Evolutionary conservation across 495 filamentous ascomycete species (phyloP).

Genomic region (Talaromyces liani): DNA sequence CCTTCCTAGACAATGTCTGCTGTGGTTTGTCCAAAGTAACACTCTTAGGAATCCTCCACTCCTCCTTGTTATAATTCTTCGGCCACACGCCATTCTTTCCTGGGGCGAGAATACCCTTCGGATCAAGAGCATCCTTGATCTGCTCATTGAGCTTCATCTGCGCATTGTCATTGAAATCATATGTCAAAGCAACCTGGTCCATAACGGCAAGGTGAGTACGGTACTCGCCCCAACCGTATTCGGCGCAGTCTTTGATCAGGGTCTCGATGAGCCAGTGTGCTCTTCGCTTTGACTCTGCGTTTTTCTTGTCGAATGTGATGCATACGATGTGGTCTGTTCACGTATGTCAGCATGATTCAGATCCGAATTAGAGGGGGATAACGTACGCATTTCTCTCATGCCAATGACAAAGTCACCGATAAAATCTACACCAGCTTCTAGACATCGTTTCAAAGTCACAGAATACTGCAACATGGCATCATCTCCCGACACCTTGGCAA

Average conservation of each 20-base stretch:
- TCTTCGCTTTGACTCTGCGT: conserved; percentile 24
- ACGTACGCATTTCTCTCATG: conserved; percentile 40
- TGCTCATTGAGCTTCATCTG: conserved; percentile 46
- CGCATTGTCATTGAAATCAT: conserved; percentile 45
- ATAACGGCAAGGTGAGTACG: conserved; percentile 48
- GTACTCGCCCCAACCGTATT: conserved; percentile 49
- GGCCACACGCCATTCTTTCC: conserved; percentile 53
- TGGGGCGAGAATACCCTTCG: conserved; percentile 49
- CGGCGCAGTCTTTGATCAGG: conserved; percentile 35
- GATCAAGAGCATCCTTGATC: conserved; percentile 52
- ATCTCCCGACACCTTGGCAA: conserved; percentile 40
- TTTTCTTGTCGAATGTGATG: conserved; percentile 45
- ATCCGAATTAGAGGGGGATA: neutral
- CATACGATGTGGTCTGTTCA: conserved; percentile 42
- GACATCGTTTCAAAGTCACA: conserved; percentile 28
- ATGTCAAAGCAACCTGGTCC: conserved; percentile 51
- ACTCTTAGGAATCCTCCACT: neutral
- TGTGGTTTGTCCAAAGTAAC: neutral
- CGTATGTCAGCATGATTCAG: neutral
- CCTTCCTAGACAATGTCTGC: neutral
- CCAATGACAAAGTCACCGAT: conserved; percentile 45
- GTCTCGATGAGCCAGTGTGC: conserved; percentile 35
- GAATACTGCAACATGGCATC: conserved; percentile 40
- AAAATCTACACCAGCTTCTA: conserved; percentile 41
- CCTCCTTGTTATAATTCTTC: conserved; percentile 26